A percentile compares a stretch with the other conserved stretches of the same genome.
Evolutionary conservation across 257 asterid genomes (phyloP).

Genomic region (Solanum megistacrolobum): DNA sequence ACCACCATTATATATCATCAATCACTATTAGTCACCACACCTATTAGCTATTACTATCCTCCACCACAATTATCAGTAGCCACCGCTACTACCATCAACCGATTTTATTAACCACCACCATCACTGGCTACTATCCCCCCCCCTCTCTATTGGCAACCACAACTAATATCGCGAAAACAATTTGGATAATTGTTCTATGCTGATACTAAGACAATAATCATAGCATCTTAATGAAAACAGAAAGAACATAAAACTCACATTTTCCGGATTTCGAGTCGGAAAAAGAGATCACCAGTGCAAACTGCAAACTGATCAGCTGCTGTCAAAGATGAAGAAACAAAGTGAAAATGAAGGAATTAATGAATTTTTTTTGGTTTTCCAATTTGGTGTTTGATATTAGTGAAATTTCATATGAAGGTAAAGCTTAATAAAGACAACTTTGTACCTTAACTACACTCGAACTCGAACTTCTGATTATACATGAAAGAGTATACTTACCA

Average conservation of each 20-base stretch:
- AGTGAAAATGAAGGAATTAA: background rate
- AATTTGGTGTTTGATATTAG: too few relatives aligned
- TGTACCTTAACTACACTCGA: background rate
- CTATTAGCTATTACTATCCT: background rate
- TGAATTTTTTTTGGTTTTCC: too few relatives aligned
- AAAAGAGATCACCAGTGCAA: background rate
- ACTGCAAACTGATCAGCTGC: background rate
- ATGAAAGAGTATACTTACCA: too few relatives aligned
- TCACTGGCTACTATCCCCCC: background rate
- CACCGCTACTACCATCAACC: background rate
- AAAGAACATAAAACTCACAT: background rate
- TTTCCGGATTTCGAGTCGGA: background rate
- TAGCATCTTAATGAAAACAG: background rate
- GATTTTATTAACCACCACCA: background rate
- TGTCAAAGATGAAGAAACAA: background rate
- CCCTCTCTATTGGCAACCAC: background rate
- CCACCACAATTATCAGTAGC: background rate
- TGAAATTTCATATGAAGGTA: too few relatives aligned
- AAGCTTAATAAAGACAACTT: too few relatives aligned
- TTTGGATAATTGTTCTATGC: too few relatives aligned
- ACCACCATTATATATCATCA: background rate
- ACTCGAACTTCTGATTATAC: too few relatives aligned
- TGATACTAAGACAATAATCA: background rate
- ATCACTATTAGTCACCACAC: background rate
- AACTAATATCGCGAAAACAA: background rate